Percentiles rank a stretch among this genome's conserved stretches.
Evolutionary conservation across 2,329 filamentous ascomycete species (phyloP).

Genomic region (Botrytis hyacinthi): DNA sequence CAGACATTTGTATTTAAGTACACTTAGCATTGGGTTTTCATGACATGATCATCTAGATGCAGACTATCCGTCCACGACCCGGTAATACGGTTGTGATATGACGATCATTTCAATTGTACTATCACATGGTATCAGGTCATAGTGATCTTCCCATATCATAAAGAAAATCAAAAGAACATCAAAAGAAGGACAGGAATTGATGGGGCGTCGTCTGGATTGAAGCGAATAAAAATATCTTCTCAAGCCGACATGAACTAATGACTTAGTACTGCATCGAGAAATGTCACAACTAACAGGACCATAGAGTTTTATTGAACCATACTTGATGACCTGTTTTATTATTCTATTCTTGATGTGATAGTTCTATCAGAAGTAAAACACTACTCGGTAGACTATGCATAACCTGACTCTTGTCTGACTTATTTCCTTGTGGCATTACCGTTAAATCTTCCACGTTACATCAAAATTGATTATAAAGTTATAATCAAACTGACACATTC

Average conservation of each 20-base stretch:
- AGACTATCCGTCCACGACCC: neutral
- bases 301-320: neutral
- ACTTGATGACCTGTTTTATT: neutral
- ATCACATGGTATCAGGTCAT: neutral
- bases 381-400: neutral
- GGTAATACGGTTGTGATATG: neutral
- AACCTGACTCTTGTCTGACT: neutral
- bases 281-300: neutral
- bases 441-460: neutral
- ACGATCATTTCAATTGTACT: neutral
- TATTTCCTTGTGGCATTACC: neutral
- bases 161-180: neutral
- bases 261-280: neutral
- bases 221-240: neutral
- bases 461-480: neutral
- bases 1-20: neutral
- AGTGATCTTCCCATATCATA: neutral
- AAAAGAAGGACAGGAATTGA: neutral
- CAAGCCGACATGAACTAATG: neutral
- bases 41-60: neutral
- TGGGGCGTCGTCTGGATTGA: neutral
- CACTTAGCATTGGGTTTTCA: neutral
- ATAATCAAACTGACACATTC: neutral
- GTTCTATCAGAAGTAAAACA: fast-evolving
- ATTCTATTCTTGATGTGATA: neutral